Evolutionary conservation across 78 protist genomes (phyloP).

Genomic region (Isochrysis galbana): DNA sequence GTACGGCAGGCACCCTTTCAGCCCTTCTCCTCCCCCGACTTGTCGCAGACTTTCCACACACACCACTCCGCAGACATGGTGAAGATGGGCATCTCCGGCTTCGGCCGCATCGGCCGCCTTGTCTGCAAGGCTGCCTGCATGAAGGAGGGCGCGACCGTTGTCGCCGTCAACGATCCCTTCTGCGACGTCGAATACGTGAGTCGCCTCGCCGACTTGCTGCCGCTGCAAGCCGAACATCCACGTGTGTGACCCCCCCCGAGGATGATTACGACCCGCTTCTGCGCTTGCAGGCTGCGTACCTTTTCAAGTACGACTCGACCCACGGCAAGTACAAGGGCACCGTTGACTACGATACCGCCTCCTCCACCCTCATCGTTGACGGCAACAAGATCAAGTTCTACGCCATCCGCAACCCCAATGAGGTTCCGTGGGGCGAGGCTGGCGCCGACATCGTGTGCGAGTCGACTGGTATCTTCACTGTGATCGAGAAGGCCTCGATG

Average conservation of each 20-base stretch:
- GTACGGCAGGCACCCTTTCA: too few relatives aligned
- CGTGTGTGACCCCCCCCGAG: too few relatives aligned
- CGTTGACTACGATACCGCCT: constrained; percentile 62
- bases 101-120: constrained; percentile 96
- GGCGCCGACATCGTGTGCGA: constrained; percentile 93
- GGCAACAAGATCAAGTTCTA: constrained; percentile 78
- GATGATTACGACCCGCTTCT: too few relatives aligned
- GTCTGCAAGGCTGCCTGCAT: constrained; percentile 82
- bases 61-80: not conserved
- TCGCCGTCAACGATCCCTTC: constrained; percentile 97
- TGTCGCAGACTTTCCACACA: not conserved
- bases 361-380: constrained; percentile 70
- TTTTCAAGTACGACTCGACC: constrained; percentile 91
- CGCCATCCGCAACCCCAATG: constrained; percentile 40
- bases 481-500: constrained; percentile 72
- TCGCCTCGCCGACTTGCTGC: too few relatives aligned
- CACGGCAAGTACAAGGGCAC: constrained; percentile 93
- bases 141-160: constrained; percentile 63
- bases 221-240: too few relatives aligned
- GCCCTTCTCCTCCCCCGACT: too few relatives aligned
- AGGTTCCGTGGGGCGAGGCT: constrained; percentile 37
- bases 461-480: constrained; percentile 97
- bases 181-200: constrained; percentile 87
- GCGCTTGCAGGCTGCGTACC: constrained; percentile 54
- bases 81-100: constrained; percentile 66